These are phyloP conservation scores for Talaromyces sp. DNA, from an alignment of 2,329 filamentous ascomycete genomes.

Conservation along the genomic window DNA sequence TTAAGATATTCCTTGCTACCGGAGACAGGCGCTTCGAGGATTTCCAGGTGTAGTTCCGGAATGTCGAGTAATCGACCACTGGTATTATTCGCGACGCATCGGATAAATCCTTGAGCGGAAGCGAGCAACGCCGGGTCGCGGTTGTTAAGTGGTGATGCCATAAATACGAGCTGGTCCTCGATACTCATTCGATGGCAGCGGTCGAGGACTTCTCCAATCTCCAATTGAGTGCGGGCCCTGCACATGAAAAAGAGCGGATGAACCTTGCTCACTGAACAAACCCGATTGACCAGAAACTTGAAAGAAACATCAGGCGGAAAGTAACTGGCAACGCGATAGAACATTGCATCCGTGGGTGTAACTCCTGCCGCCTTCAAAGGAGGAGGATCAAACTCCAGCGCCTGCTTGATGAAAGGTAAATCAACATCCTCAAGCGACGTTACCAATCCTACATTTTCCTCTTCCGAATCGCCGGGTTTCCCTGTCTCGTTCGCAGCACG, in stretches of 20 bases:
- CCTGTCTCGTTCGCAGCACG: conserved; percentile 60
- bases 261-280: conserved; percentile 63
- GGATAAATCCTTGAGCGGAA: conserved; percentile 61
- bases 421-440: conserved; percentile 72
- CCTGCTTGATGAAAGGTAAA: conserved; percentile 55
- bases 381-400: conserved; percentile 59
- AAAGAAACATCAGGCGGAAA: conserved; percentile 78
- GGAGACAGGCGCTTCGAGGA: conserved; percentile 56
- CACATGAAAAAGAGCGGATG: conserved; percentile 68
- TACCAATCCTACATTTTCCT: conserved; percentile 60
- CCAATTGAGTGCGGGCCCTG: conserved; percentile 56
- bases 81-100: conserved; percentile 62
- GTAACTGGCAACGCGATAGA: conserved; percentile 73
- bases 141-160: conserved; percentile 62
- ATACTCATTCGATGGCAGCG: conserved; percentile 61
- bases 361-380: conserved; percentile 68
- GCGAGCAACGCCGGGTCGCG: conserved; percentile 39
- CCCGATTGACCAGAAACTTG: conserved; percentile 70
- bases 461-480: conserved; percentile 17
- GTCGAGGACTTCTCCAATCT: conserved; percentile 70
- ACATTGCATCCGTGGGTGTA: conserved; percentile 62
- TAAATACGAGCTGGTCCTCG: conserved; percentile 69
- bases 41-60: conserved; percentile 62
- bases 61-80: conserved; percentile 69
- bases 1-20: conserved; percentile 55